A percentile compares a stretch with the other conserved stretches of the same genome.
Evolutionary conservation across 2,329 filamentous ascomycete species (phyloP).

Genomic region (Arthrinium phaeospermum): DNA sequence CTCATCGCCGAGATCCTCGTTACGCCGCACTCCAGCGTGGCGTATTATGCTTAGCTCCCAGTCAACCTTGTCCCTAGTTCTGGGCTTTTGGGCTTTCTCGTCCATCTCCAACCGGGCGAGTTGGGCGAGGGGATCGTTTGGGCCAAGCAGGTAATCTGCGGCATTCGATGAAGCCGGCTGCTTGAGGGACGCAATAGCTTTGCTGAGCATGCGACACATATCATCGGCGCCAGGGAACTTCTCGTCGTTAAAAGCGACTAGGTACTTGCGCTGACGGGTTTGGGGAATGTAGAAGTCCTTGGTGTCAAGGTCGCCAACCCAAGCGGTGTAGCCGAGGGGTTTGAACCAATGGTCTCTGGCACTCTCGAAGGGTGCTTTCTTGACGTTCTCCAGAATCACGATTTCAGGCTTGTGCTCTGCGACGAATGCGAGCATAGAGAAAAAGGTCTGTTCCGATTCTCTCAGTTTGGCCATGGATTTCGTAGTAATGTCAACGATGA

Average conservation of each 20-base stretch:
- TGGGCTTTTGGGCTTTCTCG: conserved; percentile 31
- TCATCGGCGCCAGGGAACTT: conserved; percentile 35
- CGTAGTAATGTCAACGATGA: conserved; percentile 55
- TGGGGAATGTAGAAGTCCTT: conserved; percentile 79
- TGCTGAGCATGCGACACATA: conserved; percentile 49
- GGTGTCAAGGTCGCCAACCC: conserved; percentile 61
- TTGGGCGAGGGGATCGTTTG: conserved; percentile 60
- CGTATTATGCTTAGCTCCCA: conserved; percentile 65
- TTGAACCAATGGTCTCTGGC: conserved; percentile 49
- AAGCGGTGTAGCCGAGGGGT: conserved; percentile 60
- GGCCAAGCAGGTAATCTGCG: conserved; percentile 63
- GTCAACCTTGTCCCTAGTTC: conserved; percentile 42
- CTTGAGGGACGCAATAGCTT: conserved; percentile 51
- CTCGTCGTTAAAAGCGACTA: conserved; percentile 58
- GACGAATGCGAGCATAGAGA: conserved; percentile 64
- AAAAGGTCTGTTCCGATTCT: conserved; percentile 70
- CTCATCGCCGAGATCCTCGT: conserved; percentile 55
- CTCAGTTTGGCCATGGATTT: conserved; percentile 63
- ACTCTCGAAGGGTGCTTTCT: conserved; percentile 61
- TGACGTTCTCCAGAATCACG: conserved; percentile 76
- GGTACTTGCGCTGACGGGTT: conserved; percentile 65
- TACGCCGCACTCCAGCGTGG: conserved; percentile 61
- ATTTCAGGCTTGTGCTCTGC: conserved; percentile 62
- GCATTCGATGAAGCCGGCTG: conserved; percentile 67
- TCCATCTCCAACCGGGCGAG: conserved; percentile 55